Conservation (phyloP, 75 land plant species). For the Isoetes taiwanensis region DNA sequence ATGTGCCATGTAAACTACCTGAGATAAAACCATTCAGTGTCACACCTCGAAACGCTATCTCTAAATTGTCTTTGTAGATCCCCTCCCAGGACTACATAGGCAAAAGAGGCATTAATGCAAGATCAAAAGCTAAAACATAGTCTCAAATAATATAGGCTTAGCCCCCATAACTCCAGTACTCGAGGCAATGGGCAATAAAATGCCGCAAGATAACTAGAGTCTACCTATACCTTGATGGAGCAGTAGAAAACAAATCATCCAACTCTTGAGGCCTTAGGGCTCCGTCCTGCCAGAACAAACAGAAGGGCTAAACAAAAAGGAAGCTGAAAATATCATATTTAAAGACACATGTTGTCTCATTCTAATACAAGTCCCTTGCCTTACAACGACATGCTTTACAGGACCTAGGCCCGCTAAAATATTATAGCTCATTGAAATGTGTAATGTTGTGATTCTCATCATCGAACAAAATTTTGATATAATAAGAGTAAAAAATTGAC, state of each 20-base stretch:
- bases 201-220: neutral
- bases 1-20: conserved; percentile 21
- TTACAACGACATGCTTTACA: too few species aligned
- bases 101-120: conserved; percentile 8
- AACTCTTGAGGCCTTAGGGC: conserved; percentile 52
- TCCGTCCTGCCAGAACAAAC: conserved; percentile 43
- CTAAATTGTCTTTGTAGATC: conserved; percentile 52
- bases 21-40: conserved; percentile 63
- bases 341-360: too few species aligned
- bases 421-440: too few species aligned
- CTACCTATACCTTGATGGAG: conserved; percentile 60
- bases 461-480: too few species aligned
- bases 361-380: too few species aligned
- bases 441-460: too few species aligned
- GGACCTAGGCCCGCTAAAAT: too few species aligned
- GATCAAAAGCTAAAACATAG: neutral
- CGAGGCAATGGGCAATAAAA: too few species aligned
- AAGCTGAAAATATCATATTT: too few species aligned
- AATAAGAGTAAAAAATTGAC: too few species aligned
- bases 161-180: too few species aligned
- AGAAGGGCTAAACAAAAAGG: neutral
- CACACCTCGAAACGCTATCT: conserved; percentile 62
- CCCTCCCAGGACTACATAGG: conserved; percentile 64
- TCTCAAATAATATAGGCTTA: too few species aligned
- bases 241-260: conserved; percentile 92